Conservation (phyloP, 345 rosid species). For the Alliaria petiolata region DNA sequence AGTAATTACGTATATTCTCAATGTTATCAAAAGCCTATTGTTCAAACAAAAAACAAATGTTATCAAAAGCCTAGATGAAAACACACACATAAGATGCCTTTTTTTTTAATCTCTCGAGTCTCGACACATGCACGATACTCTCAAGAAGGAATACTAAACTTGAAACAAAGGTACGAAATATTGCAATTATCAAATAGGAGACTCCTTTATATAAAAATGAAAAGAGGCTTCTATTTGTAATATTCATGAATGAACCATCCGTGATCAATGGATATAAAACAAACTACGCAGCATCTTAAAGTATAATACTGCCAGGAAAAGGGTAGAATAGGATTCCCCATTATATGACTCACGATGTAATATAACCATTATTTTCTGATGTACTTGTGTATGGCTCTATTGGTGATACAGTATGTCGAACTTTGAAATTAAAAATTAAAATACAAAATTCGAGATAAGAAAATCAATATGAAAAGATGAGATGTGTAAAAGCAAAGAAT, state of each 20-base stretch:
- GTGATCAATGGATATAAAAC: slow-evolving; percentile 26
- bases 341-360: slow-evolving; percentile 22
- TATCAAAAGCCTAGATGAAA: not conserved
- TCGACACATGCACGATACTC: slow-evolving; percentile 11
- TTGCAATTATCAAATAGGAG: slow-evolving; percentile 1
- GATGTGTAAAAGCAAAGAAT: slow-evolving; percentile 2
- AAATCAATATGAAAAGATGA: not conserved
- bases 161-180: not conserved
- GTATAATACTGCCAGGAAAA: slow-evolving; percentile 26
- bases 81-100: slow-evolving; percentile 9
- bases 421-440: not conserved
- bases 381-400: slow-evolving; percentile 13
- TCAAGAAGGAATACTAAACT: slow-evolving; percentile 12
- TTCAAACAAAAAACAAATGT: too few relatives aligned
- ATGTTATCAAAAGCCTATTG: not conserved
- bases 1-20: too few relatives aligned
- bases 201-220: not conserved
- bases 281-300: slow-evolving; percentile 19
- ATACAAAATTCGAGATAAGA: too few relatives aligned
- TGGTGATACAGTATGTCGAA: slow-evolving; percentile 7
- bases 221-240: not conserved
- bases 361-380: slow-evolving; percentile 24
- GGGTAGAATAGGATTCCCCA: slow-evolving; percentile 30
- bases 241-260: not conserved
- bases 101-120: not conserved